phyloP scores from a whole-genome alignment of 1,139 yeast genomes.

The Sugiyamaella novakii region DNA sequence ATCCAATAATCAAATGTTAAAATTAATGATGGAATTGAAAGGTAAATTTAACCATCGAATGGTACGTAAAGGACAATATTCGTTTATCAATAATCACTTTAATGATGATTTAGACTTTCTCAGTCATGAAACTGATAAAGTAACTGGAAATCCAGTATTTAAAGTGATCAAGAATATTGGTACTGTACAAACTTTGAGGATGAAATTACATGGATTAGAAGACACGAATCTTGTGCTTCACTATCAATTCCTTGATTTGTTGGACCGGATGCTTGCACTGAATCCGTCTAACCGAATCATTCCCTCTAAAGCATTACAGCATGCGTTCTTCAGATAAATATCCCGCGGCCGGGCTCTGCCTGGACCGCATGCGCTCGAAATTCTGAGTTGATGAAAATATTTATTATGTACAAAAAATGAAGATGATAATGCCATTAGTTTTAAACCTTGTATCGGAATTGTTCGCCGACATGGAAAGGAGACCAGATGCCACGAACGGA shows the following conservation, averaged over 20 bases:
- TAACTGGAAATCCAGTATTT: constrained; percentile 33
- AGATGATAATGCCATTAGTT: not conserved
- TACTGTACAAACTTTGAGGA: constrained; percentile 28
- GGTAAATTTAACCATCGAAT: constrained; percentile 41
- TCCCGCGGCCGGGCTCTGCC: too few relatives aligned
- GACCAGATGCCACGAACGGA: constrained; percentile 98
- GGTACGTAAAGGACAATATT: constrained; percentile 37
- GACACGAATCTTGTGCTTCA: constrained; percentile 19
- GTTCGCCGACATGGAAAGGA: constrained; percentile 80
- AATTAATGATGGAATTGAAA: constrained; percentile 39
- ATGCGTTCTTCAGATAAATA: constrained; percentile 66
- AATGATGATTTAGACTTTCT: constrained; percentile 38
- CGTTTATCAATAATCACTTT: constrained; percentile 35
- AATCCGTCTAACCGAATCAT: constrained; percentile 73
- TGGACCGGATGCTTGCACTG: constrained; percentile 68
- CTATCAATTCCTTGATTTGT: constrained; percentile 51
- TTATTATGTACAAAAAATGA: constrained; percentile 21
- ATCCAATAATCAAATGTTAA: constrained; percentile 42
- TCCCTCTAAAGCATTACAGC: constrained; percentile 67
- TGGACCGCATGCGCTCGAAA: too few relatives aligned
- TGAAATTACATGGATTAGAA: constrained; percentile 25
- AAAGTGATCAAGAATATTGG: constrained; percentile 29
- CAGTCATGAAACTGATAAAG: constrained; percentile 34
- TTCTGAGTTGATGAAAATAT: not conserved
- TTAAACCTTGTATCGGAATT: constrained; percentile 66